Base-by-base conservation (phyloP, 208 protist species). In the Trypanosoma platydactyli region DNA sequence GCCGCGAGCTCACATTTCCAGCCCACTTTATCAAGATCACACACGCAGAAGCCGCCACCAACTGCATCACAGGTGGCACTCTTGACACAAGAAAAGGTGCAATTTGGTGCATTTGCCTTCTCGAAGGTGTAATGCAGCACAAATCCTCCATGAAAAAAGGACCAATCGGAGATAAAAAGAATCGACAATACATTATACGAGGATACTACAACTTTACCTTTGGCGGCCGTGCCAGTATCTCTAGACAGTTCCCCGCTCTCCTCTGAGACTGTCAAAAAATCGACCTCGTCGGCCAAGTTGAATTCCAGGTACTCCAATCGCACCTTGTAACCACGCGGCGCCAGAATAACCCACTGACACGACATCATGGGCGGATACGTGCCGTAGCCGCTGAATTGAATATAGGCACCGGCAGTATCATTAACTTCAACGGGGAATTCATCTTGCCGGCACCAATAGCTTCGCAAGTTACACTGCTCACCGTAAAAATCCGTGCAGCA, bases 391-490 rank as follows among this genome's bases (percentile, higher is more conserved):
- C 86, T 88, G 25, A 94, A 68, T 59, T 91, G 74, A 60, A 94
- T 89, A 44, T 81, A 81, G 13, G 77, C 88, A 16, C 69, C 69
- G 7, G 25, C 27, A 2, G 53, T 30, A 52, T 82, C 78, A 57
- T 78, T 68, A 5, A 87, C 77, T 12, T 63, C 30, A 33, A 90
- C 77, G 16, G 68, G 50, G 16, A 20, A 54, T 12, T 79, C 84
- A 7, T 52, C 77, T 25, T 74, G 73, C 41, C 81, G 58, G 64
- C 88, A 94, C 85, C 88, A 94, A 62, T 90, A 89, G 63, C 85
- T 92, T 41, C 69, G 58, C 49, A 86, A 55, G 44, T 80, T 76
- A 60, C 88, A 94, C 16, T 45, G 48, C 16, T 71, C 60, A n/a
- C 88, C 88, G 33, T 65, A 64, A 65, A 80, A 83, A 22, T 73